Percentiles rank a stretch among this genome's conserved stretches.
Evolutionary conservation across 2,329 filamentous ascomycete genomes (phyloP).

Genomic region (Aureobasidium pullulans): DNA sequence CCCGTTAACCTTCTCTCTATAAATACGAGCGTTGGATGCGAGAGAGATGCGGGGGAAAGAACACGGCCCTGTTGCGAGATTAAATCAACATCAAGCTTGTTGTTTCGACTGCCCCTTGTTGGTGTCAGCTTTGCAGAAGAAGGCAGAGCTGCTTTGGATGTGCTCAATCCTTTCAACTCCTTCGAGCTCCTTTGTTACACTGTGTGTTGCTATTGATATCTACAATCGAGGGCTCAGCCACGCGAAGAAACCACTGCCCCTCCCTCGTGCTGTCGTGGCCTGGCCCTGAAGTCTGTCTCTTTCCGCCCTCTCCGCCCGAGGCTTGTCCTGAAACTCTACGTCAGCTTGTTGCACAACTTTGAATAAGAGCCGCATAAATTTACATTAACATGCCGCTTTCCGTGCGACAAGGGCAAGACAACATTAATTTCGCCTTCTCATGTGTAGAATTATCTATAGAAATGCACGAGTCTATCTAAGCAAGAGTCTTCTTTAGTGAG

Average conservation of each 20-base stretch:
- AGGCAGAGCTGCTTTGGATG: not conserved
- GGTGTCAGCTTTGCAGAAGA: not conserved
- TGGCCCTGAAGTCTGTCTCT: not conserved
- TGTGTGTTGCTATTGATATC: not conserved
- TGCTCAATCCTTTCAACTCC: not conserved
- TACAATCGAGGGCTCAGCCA: not conserved
- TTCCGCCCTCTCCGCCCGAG: slow-evolving; percentile 3
- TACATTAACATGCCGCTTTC: not conserved
- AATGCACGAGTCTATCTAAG: too few relatives aligned
- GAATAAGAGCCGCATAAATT: not conserved
- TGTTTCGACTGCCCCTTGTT: not conserved
- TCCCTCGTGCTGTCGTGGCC: slow-evolving; percentile 11
- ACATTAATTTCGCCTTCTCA: too few relatives aligned
- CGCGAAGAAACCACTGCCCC: not conserved
- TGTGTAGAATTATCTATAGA: too few relatives aligned
- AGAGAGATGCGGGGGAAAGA: not conserved
- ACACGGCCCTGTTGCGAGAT: not conserved
- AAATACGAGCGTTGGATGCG: slow-evolving; percentile 5
- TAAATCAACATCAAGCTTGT: not conserved
- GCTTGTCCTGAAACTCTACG: not conserved
- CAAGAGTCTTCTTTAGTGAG: too few relatives aligned
- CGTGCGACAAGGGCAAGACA: too few relatives aligned
- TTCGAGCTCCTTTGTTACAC: not conserved
- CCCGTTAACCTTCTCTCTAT: slow-evolving; percentile 1
- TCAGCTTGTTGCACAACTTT: not conserved